Conservation (phyloP, 2,329 filamentous ascomycete species). For the Onygena corvina region DNA sequence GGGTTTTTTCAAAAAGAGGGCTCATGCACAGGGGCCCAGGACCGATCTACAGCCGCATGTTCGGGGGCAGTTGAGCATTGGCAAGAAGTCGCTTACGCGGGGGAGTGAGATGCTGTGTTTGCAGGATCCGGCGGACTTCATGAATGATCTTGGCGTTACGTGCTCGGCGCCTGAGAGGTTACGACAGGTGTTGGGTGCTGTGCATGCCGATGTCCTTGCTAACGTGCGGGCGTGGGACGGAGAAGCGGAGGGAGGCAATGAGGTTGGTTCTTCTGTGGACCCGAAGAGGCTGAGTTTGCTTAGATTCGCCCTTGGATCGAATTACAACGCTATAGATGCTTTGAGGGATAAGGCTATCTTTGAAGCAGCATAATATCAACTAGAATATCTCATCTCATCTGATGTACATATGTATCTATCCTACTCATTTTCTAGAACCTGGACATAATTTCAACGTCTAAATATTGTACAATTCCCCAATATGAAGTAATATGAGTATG, state of each 20-base stretch:
- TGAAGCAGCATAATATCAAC: background rate
- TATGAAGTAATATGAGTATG: background rate
- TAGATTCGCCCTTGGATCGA: conserved; percentile 12
- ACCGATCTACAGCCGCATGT: conserved; percentile 10
- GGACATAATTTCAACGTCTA: background rate
- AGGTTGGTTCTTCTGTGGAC: background rate
- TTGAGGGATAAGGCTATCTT: conserved; percentile 14
- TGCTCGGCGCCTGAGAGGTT: conserved; percentile 41
- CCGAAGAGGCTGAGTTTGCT: conserved; percentile 8
- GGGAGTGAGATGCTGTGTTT: conserved; percentile 38
- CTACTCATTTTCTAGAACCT: background rate
- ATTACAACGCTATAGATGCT: conserved; percentile 15
- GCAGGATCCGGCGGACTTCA: conserved; percentile 47
- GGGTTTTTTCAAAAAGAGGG: conserved; percentile 31
- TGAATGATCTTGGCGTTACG: conserved; percentile 45
- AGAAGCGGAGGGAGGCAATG: background rate
- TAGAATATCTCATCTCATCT: background rate
- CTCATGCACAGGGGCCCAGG: background rate
- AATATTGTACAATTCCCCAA: background rate
- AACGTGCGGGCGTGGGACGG: conserved; percentile 19
- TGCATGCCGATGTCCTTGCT: conserved; percentile 20
- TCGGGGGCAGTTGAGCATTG: conserved; percentile 32
- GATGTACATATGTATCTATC: background rate
- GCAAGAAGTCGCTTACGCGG: conserved; percentile 25
- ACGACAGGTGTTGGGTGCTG: conserved; percentile 31